phyloP scores from a whole-genome alignment of 2,329 filamentous ascomycete species.

The Parafenestella ontariensis region DNA sequence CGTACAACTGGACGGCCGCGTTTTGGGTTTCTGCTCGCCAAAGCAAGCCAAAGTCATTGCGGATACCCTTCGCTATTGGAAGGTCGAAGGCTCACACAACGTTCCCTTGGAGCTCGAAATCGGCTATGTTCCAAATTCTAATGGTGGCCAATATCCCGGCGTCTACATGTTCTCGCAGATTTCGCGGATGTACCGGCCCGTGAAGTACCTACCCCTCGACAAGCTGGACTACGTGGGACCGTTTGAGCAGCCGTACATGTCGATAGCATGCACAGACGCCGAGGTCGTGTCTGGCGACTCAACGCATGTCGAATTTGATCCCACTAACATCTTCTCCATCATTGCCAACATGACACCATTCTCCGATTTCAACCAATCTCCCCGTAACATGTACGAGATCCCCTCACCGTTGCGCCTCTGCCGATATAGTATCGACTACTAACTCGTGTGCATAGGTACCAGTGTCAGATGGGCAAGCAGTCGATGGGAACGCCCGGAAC shows the following conservation, averaged over 20 bases:
- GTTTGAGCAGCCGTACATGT: slow-evolving; percentile 98
- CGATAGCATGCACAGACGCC: slow-evolving; percentile 87
- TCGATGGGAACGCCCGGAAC: slow-evolving; percentile 97
- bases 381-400: slow-evolving; percentile 90
- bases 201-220: slow-evolving; percentile 88
- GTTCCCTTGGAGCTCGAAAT: slow-evolving; percentile 88
- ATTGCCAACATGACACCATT: slow-evolving; percentile 99
- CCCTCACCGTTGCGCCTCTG: slow-evolving; percentile 2
- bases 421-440: too few species aligned
- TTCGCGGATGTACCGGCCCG: slow-evolving; percentile 85
- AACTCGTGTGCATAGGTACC: too few species aligned
- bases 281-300: slow-evolving; percentile 89
- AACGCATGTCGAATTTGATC: slow-evolving; percentile 91
- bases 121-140: slow-evolving; percentile 86
- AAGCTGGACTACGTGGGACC: slow-evolving; percentile 89
- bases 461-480: slow-evolving; percentile 84
- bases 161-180: slow-evolving; percentile 90
- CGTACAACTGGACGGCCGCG: slow-evolving; percentile 87
- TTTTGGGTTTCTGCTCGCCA: slow-evolving; percentile 89
- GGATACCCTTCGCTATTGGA: slow-evolving; percentile 92
- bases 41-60: slow-evolving; percentile 81
- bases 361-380: slow-evolving; percentile 98
- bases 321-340: slow-evolving; percentile 96
- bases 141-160: slow-evolving; percentile 93
- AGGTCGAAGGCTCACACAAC: slow-evolving; percentile 83